A percentile compares a stretch with the other conserved stretches of the same genome.
These are phyloP conservation scores for Talaromyces sp. DNA, from an alignment of 2,329 filamentous ascomycete genomes.

Conservation along the genomic window DNA sequence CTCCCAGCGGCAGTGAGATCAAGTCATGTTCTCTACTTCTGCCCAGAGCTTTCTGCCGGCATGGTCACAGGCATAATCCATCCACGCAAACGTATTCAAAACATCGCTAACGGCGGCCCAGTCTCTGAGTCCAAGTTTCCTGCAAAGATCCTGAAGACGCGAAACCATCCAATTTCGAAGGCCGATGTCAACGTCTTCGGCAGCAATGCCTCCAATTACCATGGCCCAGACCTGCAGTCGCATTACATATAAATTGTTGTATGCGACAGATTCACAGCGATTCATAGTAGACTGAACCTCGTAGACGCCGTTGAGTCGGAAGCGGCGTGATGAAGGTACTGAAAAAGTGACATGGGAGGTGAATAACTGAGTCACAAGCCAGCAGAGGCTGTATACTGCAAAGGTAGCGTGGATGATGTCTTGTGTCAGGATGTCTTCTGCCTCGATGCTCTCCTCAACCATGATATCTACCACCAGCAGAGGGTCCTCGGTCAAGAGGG, in stretches of 20 bases:
- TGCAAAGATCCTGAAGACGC: slow-evolving; percentile 4
- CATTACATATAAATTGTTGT: slow-evolving; percentile 1
- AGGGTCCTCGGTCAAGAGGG: slow-evolving; percentile 1
- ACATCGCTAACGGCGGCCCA: slow-evolving; percentile 7
- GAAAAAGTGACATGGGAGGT: slow-evolving; percentile 12
- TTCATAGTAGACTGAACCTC: slow-evolving; percentile 1
- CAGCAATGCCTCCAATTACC: slow-evolving; percentile 12
- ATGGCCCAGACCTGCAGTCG: slow-evolving; percentile 11
- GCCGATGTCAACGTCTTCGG: slow-evolving; percentile 9
- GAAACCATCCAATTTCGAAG: slow-evolving; percentile 8
- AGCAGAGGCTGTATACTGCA: slow-evolving; percentile 10
- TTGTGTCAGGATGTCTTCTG: not conserved
- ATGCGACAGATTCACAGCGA: not conserved
- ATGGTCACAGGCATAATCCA: slow-evolving; percentile 9
- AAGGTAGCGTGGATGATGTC: slow-evolving; percentile 3
- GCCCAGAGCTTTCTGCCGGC: slow-evolving; percentile 10
- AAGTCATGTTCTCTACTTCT: not conserved
- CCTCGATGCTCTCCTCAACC: not conserved
- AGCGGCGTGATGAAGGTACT: slow-evolving; percentile 7
- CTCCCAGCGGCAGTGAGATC: not conserved
- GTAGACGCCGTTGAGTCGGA: slow-evolving; percentile 4
- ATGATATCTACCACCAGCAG: slow-evolving; percentile 3
- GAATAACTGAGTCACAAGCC: slow-evolving; percentile 9
- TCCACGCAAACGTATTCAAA: slow-evolving; percentile 13
- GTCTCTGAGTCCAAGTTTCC: not conserved